Evolutionary conservation across 148 eudicot genomes (phyloP).

Genomic region (Talinum fruticosum): DNA sequence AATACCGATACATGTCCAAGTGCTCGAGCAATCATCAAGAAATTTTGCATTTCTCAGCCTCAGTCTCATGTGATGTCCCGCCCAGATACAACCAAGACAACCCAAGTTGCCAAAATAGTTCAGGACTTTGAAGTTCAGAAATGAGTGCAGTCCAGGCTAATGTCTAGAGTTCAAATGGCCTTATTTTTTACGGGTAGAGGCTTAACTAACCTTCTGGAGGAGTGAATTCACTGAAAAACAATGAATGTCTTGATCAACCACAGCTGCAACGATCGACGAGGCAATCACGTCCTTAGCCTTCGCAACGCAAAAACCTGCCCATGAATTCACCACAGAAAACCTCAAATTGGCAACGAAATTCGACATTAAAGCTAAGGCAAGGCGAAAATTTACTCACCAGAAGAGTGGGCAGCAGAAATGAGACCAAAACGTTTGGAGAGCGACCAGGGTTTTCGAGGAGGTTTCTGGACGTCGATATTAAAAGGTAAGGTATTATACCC

Average conservation of each 20-base stretch:
- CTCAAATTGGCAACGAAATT: not conserved
- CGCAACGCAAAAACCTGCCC: slow-evolving; percentile 79
- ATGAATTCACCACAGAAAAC: not conserved
- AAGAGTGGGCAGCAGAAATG: slow-evolving; percentile 56
- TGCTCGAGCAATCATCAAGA: too few species aligned
- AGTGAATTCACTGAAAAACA: slow-evolving; percentile 60
- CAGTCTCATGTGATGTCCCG: not conserved
- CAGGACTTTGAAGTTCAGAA: not conserved
- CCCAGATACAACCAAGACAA: not conserved
- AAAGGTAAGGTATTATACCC: too few species aligned
- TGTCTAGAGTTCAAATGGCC: too few species aligned
- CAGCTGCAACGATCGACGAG: slow-evolving; percentile 55
- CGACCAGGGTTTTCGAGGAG: slow-evolving; percentile 54
- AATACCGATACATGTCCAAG: too few species aligned
- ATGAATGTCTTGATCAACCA: slow-evolving; percentile 49
- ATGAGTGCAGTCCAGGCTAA: too few species aligned
- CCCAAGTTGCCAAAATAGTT: not conserved
- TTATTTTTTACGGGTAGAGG: too few species aligned
- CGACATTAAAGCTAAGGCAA: not conserved
- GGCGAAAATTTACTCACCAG: slow-evolving; percentile 29
- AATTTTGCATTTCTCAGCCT: not conserved
- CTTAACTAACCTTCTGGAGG: slow-evolving; percentile 64
- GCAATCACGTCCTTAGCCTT: slow-evolving; percentile 59
- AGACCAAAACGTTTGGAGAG: slow-evolving; percentile 52
- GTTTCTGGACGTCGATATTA: slow-evolving; percentile 35